phyloP scores from a whole-genome alignment of 495 filamentous ascomycete species.

The Xylaria grammica region DNA sequence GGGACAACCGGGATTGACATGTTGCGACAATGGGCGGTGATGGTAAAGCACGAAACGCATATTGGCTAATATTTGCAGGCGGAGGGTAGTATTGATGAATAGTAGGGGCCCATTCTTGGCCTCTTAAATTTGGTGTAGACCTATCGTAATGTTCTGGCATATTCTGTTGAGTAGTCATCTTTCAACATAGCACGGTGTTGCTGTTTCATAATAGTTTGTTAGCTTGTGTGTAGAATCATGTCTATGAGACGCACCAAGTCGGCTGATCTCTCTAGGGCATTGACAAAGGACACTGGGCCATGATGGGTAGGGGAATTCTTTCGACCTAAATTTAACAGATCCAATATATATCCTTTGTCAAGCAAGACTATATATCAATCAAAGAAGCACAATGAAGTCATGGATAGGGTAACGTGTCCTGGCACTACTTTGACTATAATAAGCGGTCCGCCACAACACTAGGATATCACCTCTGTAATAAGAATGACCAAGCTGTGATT shows the following conservation, averaged over 20 bases:
- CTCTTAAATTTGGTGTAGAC: not conserved
- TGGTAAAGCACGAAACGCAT: conserved; percentile 16
- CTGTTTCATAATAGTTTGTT: not conserved
- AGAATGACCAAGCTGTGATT: no score
- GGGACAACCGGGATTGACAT: not conserved
- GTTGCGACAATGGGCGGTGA: not conserved
- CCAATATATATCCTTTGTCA: conserved; percentile 5
- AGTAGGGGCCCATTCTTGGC: not conserved
- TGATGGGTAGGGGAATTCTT: conserved; percentile 1
- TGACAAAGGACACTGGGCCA: conserved; percentile 11
- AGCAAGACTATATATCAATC: not conserved
- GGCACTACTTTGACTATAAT: no score
- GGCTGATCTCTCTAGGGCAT: conserved; percentile 1
- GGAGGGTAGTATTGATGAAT: conserved; percentile 2
- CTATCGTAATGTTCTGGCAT: conserved; percentile 16
- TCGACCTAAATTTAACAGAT: not conserved
- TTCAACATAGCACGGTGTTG: not conserved
- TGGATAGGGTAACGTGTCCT: not conserved
- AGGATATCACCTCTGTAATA: no score
- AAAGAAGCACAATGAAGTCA: not conserved
- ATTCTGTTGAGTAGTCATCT: not conserved
- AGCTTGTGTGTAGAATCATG: not conserved
- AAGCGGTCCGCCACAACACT: no score
- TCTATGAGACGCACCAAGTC: not conserved
- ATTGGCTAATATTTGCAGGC: conserved; percentile 9